Conservation (phyloP, 116 monocot species). For the Dioscorea cayenensis region DNA sequence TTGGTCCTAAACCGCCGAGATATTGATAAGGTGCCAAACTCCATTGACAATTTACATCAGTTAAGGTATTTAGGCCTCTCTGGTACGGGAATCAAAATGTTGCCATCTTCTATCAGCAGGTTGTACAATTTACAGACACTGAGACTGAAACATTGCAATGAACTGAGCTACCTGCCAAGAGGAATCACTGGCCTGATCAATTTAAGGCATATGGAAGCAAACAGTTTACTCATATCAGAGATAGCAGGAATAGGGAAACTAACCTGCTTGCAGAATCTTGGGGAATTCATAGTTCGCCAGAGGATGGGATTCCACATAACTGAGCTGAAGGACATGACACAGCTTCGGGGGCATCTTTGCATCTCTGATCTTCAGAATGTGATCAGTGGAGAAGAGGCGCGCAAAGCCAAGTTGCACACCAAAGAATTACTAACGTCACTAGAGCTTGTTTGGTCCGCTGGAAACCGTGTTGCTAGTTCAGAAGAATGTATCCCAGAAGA, state of each 20-base stretch:
- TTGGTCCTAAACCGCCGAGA: slow-evolving; percentile 25
- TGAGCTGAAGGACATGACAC: slow-evolving; percentile 9
- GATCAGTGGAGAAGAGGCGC: neutral
- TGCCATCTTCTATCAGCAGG: slow-evolving; percentile 21
- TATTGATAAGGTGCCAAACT: slow-evolving; percentile 22
- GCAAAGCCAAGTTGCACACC: neutral
- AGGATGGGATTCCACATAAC: neutral
- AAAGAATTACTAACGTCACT: neutral
- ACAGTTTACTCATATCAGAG: neutral
- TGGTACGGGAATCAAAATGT: slow-evolving; percentile 10
- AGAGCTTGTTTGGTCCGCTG: neutral
- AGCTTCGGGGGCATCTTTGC: neutral
- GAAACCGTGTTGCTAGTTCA: neutral
- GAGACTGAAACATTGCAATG: neutral
- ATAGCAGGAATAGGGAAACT: slow-evolving; percentile 12
- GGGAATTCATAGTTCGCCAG: neutral
- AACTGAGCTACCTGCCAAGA: neutral
- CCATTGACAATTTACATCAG: slow-evolving; percentile 24
- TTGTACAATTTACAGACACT: slow-evolving; percentile 38
- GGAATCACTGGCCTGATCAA: neutral
- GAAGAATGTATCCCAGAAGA: neutral
- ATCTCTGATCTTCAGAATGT: slow-evolving; percentile 6
- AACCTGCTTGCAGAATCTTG: slow-evolving; percentile 9
- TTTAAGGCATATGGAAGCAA: slow-evolving; percentile 7
- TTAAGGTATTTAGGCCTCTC: slow-evolving; percentile 25